These are phyloP conservation scores for Taxawa tesnikishii DNA, from an alignment of 2,329 filamentous ascomycete genomes.

Conservation along the genomic window DNA sequence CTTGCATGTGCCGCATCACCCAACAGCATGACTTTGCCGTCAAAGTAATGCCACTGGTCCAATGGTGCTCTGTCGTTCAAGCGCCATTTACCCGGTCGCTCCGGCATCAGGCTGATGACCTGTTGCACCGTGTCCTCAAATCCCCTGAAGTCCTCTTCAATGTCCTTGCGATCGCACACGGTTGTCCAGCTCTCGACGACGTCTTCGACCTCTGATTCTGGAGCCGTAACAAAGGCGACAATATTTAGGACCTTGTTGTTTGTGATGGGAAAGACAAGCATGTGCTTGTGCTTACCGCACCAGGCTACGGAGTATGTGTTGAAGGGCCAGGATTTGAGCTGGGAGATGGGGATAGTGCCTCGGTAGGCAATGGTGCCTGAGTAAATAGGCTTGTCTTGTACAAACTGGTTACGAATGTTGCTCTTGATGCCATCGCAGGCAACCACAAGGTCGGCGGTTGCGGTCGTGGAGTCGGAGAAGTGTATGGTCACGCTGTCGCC, in stretches of 20 bases:
- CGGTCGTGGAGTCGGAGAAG: slow-evolving; percentile 34
- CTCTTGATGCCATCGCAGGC: slow-evolving; percentile 52
- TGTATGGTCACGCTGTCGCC: slow-evolving; percentile 30
- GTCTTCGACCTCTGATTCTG: slow-evolving; percentile 19
- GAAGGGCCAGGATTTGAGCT: slow-evolving; percentile 10
- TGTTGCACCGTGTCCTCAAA: slow-evolving; percentile 15
- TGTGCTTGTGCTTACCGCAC: slow-evolving; percentile 23
- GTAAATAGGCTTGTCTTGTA: slow-evolving; percentile 37
- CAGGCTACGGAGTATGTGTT: slow-evolving; percentile 14
- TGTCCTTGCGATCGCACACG: slow-evolving; percentile 15
- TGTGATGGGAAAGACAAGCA: slow-evolving; percentile 25
- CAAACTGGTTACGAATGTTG: slow-evolving; percentile 39
- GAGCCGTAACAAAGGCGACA: slow-evolving; percentile 22
- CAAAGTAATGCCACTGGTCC: slow-evolving; percentile 29
- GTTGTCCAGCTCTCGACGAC: slow-evolving; percentile 24
- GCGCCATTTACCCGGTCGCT: slow-evolving; percentile 13
- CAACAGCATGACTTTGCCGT: slow-evolving; percentile 32
- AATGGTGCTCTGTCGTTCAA: slow-evolving; percentile 15
- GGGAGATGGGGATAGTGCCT: slow-evolving; percentile 15
- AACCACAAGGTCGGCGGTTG: slow-evolving; percentile 33
- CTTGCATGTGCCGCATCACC: slow-evolving; percentile 53
- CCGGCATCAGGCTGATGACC: slow-evolving; percentile 13
- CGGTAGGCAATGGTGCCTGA: slow-evolving; percentile 33
- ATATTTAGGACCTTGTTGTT: slow-evolving; percentile 23
- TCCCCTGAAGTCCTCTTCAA: slow-evolving; percentile 12